Evolutionary conservation across 257 asterid species (phyloP).

Genomic region (Nicotiana obtusifolia): DNA sequence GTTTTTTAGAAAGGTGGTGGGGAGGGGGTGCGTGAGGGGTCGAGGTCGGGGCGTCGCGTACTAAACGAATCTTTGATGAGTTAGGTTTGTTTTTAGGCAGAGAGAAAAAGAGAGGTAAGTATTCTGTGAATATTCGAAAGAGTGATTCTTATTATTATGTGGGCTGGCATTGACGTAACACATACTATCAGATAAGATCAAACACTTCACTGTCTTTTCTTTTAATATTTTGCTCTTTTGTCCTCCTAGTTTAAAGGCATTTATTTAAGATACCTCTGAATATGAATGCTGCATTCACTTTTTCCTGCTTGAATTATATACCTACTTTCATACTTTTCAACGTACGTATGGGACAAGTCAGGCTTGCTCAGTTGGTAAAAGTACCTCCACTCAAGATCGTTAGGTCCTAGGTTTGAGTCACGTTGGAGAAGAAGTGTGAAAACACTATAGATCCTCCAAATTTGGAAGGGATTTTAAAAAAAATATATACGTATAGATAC

Average conservation of each 20-base stretch:
- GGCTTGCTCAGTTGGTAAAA: too few species aligned
- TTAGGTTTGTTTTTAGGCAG: neutral
- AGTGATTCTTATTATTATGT: constrained; percentile 24
- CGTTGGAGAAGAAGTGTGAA: too few species aligned
- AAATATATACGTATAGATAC: too few species aligned
- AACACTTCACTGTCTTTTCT: neutral
- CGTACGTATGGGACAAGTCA: too few species aligned
- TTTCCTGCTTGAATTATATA: neutral
- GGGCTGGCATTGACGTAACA: constrained; percentile 24
- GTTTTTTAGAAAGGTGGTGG: neutral
- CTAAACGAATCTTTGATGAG: constrained; percentile 46
- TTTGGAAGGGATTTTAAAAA: too few species aligned
- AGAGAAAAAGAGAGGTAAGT: constrained; percentile 2
- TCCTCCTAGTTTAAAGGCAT: neutral
- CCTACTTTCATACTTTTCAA: neutral
- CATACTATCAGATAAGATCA: constrained; percentile 33
- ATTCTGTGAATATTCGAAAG: constrained; percentile 39
- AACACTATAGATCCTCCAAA: too few species aligned
- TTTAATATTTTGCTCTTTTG: neutral
- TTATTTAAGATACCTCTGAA: neutral
- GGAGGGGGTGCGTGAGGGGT: constrained; percentile 38
- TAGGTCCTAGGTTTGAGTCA: too few species aligned
- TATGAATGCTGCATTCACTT: too few species aligned
- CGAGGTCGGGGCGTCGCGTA: constrained; percentile 89
- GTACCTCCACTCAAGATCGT: too few species aligned